Evolutionary conservation across 139 green algal species (phyloP), one percentile per base, ranked within the genome.

Genomic region (Diplosphaera chodatii): DNA sequence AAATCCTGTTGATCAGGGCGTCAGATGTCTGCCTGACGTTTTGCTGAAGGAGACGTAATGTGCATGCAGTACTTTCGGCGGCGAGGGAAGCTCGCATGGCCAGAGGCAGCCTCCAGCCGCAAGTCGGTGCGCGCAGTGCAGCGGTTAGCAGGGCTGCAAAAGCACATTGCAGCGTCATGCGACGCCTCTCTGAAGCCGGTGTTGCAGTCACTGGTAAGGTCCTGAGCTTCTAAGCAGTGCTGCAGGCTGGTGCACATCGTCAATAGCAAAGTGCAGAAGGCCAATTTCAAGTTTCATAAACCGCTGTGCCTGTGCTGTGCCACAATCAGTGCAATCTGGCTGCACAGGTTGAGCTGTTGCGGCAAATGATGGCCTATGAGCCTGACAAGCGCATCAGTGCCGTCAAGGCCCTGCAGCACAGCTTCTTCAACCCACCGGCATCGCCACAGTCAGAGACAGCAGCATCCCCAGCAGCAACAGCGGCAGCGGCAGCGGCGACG

Each of bases 111-210:
- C 0, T 29, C 77, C 28, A 87, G 59, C 64, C 82, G 86, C 40
- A 91, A 93, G 78, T 91, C 78, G 62, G 64, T 96, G 32, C 88
- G 86, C 55, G 88, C 90, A 3, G 93, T 98, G 13, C 76, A 85
- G 40, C 80, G 78, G 68, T 55, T 86, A 59, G 56, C 40, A 25
- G 68, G 70, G 21, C 55, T 87, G n/a, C 32, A 67, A 18, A 56
- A 77, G 20, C 28, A 68, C 40, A 59, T 59, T 25, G 48, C 16
- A 23, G 48, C 48, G 48, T 59, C 48, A 23, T 59, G 48, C 48
- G 48, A 59, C 48, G 48, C 69, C 55, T 37, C 56, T 62, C 32
- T 87, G 63, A 74, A 74, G 66, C 34, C 56, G 34, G 70, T 85
- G 13, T 22, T 67, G 23, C 64, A 80, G 25, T 68, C 70, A 37